These are phyloP conservation scores for Periglandula ipomoeae DNA, from an alignment of 2,329 filamentous ascomycete species.

Conservation along the genomic window DNA sequence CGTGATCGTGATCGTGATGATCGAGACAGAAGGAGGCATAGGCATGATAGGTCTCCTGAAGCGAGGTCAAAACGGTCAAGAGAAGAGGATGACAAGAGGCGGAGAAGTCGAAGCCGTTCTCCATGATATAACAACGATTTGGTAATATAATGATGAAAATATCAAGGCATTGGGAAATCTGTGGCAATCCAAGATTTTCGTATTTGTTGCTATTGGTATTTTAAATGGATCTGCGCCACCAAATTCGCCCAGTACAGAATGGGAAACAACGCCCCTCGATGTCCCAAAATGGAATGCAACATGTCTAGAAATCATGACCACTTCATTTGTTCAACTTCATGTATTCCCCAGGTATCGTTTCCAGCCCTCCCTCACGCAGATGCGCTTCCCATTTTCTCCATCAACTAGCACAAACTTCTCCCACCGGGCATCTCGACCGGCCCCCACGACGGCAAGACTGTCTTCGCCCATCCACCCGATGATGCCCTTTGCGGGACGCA, in stretches of 20 bases:
- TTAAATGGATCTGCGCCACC: not conserved
- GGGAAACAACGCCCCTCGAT: not conserved
- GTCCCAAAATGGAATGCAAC: not conserved
- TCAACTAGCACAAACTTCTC: conserved; percentile 74
- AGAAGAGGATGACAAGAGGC: conserved; percentile 18
- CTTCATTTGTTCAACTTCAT: conserved; percentile 11
- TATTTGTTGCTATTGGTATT: not conserved
- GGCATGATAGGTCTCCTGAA: conserved; percentile 21
- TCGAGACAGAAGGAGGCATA: conserved; percentile 18
- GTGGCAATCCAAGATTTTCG: not conserved
- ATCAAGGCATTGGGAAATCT: conserved; percentile 26
- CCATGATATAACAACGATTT: too few species aligned
- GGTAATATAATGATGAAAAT: too few species aligned
- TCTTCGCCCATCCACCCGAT: conserved; percentile 76
- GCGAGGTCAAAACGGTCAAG: conserved; percentile 17
- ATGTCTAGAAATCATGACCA: not conserved
- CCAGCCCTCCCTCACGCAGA: conserved; percentile 68
- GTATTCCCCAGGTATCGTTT: conserved; percentile 58
- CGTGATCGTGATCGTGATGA: conserved; percentile 16
- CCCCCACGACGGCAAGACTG: conserved; percentile 66
- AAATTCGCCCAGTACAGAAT: not conserved
- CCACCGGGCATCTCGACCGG: conserved; percentile 74
- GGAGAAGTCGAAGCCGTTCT: conserved; percentile 26
- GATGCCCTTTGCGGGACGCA: conserved; percentile 66
- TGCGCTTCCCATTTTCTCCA: conserved; percentile 56